Evolutionary conservation across 108 stramenopile species (phyloP), one percentile per base, ranked within the genome.

Genomic region (Chaetoceros muelleri): DNA sequence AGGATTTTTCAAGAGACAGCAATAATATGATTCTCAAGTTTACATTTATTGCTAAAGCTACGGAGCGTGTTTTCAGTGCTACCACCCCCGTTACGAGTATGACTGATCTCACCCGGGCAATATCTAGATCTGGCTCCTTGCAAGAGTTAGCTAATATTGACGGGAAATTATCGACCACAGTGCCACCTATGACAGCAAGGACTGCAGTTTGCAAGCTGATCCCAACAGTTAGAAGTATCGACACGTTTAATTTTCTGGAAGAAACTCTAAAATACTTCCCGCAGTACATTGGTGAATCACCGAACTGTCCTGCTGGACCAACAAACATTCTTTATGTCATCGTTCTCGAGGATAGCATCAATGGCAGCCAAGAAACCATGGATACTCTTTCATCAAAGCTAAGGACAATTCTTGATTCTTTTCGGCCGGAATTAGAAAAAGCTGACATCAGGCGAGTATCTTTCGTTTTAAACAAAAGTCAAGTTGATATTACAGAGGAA

Each of bases 261-360:
- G 44, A 52, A 26, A 52, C 83, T 28, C 34, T 89, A 21, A 45
- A 50, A 30, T 61, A 74, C 40, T 90, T 91, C 60, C 82, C 87
- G 23, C 73, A 78, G 50, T 78, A 63, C 40, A 47, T 56, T n/a
- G 66, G 66, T 30, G 48, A 58, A 47, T 29, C 51, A 7, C 72
- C 69, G 31, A 70, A 53, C 21, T 55, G 71, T 13, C 62, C 46
- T 28, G 51, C 65, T 28, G 78, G 74, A 27, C 85, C 87, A 8
- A 66, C 95, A 30, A 95, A 96, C 57, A 90, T 87, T 16, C 62
- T 98, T 5, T 92, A 95, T 64, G 58, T 98, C 25, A 67, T 86
- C 30, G 72, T 98, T 1, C 50, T 85, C 19, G 69, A 76, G 52
- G 55, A 60, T 7, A 58, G 63, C 44, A 46, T 78, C 44, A 60